phyloP scores from a whole-genome alignment of 2,329 filamentous ascomycete species.

The Botrytis hyacinthi region DNA sequence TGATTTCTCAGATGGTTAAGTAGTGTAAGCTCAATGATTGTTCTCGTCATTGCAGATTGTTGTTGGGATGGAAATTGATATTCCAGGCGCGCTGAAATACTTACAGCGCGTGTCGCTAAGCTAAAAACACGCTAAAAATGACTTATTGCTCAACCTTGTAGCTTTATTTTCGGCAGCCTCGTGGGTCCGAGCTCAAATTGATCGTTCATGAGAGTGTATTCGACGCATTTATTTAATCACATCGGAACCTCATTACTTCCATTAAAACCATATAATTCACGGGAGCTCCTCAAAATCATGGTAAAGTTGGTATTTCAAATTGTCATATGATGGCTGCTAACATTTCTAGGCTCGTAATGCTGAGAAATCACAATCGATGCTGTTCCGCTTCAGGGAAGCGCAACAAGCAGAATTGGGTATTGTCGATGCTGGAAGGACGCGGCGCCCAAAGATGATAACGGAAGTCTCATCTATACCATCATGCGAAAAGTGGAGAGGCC shows the following conservation, averaged over 20 bases:
- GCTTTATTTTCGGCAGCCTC: conserved; percentile 21
- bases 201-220: neutral
- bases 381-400: conserved; percentile 97
- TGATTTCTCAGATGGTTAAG: conserved; percentile 30
- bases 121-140: conserved; percentile 11
- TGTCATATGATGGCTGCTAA: conserved; percentile 21
- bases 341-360: conserved; percentile 78
- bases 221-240: neutral
- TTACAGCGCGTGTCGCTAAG: conserved; percentile 6
- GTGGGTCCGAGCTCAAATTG: conserved; percentile 7
- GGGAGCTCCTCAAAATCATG: conserved; percentile 32
- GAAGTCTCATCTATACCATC: conserved; percentile 77
- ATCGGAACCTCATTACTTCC: neutral
- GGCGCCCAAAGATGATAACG: conserved; percentile 88
- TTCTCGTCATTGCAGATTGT: conserved; percentile 40
- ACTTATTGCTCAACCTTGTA: neutral
- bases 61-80: conserved; percentile 21
- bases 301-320: conserved; percentile 22
- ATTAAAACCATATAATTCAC: neutral
- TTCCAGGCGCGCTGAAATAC: neutral
- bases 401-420: conserved; percentile 96
- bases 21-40: conserved; percentile 38
- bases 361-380: conserved; percentile 99
- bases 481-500: conserved; percentile 97
- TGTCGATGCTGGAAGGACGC: conserved; percentile 85